phyloP scores from a whole-genome alignment of 2,329 filamentous ascomycete species.

The Cercospora berteroae region DNA sequence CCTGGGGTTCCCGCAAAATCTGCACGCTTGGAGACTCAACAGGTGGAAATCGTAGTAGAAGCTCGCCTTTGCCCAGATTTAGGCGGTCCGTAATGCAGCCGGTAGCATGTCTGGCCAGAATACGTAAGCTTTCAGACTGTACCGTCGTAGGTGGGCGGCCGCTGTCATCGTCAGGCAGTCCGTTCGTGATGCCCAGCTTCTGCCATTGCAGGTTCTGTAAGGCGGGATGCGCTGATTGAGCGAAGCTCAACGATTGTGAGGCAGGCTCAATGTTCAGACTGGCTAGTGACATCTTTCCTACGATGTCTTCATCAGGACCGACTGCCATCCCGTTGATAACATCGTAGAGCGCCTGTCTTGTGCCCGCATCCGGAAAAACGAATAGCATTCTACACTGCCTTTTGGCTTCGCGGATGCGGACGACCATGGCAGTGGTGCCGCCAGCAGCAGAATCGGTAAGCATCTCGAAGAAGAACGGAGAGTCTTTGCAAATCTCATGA shows the following conservation, averaged over 20 bases:
- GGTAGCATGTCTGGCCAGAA: slow-evolving; percentile 69
- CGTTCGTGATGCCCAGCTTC: slow-evolving; percentile 68
- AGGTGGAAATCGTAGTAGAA: slow-evolving; percentile 47
- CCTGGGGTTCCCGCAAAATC: slow-evolving; percentile 69
- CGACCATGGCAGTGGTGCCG: slow-evolving; percentile 67
- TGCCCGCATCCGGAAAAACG: slow-evolving; percentile 71
- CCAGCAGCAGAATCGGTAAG: slow-evolving; percentile 55
- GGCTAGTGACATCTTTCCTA: slow-evolving; percentile 65
- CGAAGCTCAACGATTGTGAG: slow-evolving; percentile 47
- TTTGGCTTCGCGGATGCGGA: slow-evolving; percentile 67
- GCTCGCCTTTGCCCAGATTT: slow-evolving; percentile 62
- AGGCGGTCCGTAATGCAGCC: slow-evolving; percentile 80
- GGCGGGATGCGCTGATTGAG: slow-evolving; percentile 41
- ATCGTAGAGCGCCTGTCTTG: slow-evolving; percentile 69
- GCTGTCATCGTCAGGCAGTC: slow-evolving; percentile 56
- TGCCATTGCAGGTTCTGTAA: slow-evolving; percentile 59
- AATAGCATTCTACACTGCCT: slow-evolving; percentile 70
- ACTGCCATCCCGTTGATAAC: slow-evolving; percentile 71
- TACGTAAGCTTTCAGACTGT: slow-evolving; percentile 70
- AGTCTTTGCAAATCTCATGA: slow-evolving; percentile 63
- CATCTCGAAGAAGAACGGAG: slow-evolving; percentile 75
- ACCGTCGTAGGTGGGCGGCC: slow-evolving; percentile 64
- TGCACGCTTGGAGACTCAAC: slow-evolving; percentile 57
- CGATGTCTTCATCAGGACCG: slow-evolving; percentile 65
- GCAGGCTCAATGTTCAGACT: slow-evolving; percentile 63